Percentiles rank a stretch among this genome's conserved stretches.
Conservation (phyloP, 768 basidiomycete genomes). For the Boletus edulis region DNA sequence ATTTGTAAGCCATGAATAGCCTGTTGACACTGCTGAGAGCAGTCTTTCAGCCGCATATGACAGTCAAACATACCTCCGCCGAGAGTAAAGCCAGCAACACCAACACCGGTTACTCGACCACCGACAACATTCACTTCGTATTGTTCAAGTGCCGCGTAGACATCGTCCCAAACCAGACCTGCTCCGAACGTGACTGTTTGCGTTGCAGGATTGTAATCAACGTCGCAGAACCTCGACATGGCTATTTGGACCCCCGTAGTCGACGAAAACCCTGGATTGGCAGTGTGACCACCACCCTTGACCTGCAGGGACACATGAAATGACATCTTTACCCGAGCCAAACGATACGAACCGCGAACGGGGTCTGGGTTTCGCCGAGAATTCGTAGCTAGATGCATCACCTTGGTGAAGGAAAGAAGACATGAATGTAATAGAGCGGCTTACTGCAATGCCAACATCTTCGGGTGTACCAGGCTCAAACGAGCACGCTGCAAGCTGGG, state of each 20-base stretch:
- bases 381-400: slow-evolving; percentile 4
- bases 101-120: slow-evolving; percentile 51
- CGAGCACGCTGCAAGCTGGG: slow-evolving; percentile 44
- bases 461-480: slow-evolving; percentile 55
- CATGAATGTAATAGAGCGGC: neutral
- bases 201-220: slow-evolving; percentile 35
- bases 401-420: neutral
- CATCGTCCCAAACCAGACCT: slow-evolving; percentile 61
- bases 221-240: slow-evolving; percentile 46
- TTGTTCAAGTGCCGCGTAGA: slow-evolving; percentile 49
- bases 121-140: slow-evolving; percentile 55
- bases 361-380: slow-evolving; percentile 41
- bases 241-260: slow-evolving; percentile 56
- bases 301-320: slow-evolving; percentile 34
- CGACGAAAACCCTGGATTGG: slow-evolving; percentile 57
- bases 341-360: slow-evolving; percentile 22
- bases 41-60: neutral
- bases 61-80: slow-evolving; percentile 45
- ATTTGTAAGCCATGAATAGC: slow-evolving; percentile 49
- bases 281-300: slow-evolving; percentile 58
- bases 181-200: slow-evolving; percentile 41
- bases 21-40: neutral
- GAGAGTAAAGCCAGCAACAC: slow-evolving; percentile 55
- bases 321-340: neutral
- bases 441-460: slow-evolving; percentile 50